Evolutionary conservation across 2,329 filamentous ascomycete species (phyloP).

Genomic region (Aspergillus brunneoviolaceus): DNA sequence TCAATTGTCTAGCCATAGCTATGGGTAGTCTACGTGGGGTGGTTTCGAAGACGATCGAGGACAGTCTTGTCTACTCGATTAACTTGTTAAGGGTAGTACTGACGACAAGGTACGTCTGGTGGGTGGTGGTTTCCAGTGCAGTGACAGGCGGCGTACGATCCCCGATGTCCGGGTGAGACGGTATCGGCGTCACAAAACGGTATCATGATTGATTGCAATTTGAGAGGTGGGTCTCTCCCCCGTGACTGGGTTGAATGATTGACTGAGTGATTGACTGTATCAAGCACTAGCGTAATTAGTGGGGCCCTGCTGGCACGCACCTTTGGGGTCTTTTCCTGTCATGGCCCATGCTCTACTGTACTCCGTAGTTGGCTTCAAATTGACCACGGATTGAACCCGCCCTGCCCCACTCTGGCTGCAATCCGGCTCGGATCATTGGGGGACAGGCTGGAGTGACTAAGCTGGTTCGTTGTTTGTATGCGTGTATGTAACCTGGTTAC

Average conservation of each 20-base stretch:
- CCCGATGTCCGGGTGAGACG: background rate
- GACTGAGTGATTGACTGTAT: too few species aligned
- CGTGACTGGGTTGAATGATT: too few species aligned
- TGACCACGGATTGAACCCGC: conserved; percentile 5
- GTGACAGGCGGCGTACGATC: background rate
- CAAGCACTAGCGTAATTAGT: too few species aligned
- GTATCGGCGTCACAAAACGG: background rate
- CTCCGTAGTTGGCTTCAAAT: background rate
- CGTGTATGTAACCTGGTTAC: background rate
- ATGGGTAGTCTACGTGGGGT: too few species aligned
- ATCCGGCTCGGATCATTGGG: conserved; percentile 9
- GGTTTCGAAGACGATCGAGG: too few species aligned
- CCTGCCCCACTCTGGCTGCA: background rate
- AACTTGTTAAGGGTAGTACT: too few species aligned
- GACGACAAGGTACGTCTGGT: too few species aligned
- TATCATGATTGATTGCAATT: background rate
- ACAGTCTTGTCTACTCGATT: too few species aligned
- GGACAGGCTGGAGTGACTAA: background rate
- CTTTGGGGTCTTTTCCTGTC: conserved; percentile 23
- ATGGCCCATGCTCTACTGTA: conserved; percentile 19
- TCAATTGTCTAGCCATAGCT: too few species aligned
- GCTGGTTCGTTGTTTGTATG: conserved; percentile 1
- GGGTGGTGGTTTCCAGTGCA: too few species aligned
- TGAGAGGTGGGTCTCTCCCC: too few species aligned
- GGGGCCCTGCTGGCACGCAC: background rate